Base-by-base conservation (phyloP, 192 early-diverging fungal genomes). In the Gamsiella multidivaricata region DNA sequence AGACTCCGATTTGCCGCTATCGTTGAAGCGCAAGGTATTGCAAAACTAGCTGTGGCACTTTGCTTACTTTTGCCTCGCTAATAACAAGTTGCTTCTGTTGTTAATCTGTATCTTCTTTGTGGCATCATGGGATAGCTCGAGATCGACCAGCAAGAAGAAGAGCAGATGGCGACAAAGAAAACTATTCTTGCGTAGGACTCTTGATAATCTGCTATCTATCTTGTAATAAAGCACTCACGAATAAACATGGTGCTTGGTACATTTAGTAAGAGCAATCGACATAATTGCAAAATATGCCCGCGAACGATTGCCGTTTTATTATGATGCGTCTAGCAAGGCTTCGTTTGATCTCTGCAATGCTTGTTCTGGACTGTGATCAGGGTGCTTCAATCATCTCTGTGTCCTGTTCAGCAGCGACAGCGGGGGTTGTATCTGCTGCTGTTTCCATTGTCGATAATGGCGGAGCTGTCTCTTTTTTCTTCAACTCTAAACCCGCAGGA, bases 21-120 rank as follows among this genome's bases (percentile, higher is more conserved):
- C 65, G 3, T 50, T 78, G 53, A 78, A 78, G 28, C 74, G 74
- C 36, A 78, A 78, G 74, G 74, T 78, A 64, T 31, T 47, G 26
- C 10, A 22, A 45, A 25, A 22, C 37, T 18, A 1, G 2, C n/a
- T 52, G 20, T 11, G 0, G 33, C 28, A 32, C 9, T 20, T 10
- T 57, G 3, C 5, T 5, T 18, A 25, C 23, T 37, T 15, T 23
- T 37, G 7, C 7, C 22, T n/a, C n/a, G n/a, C n/a, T n/a, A n/a
- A n/a, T 36, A 41, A 53, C 20, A 15, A 6, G 11, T 9, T 64
- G 1, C 8, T 53, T 6, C 17, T 36, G 6, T 33, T 37, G n/a
- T 15, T 39, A 3, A 7, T 37, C 18, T 22, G n/a, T 43, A 11
- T 56, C 31, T 39, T 59, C n/a, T 32, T 22, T 36, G 0, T 56